phyloP scores from a whole-genome alignment of 441 rosid genomes.

The Erodium chrysanthum region DNA sequence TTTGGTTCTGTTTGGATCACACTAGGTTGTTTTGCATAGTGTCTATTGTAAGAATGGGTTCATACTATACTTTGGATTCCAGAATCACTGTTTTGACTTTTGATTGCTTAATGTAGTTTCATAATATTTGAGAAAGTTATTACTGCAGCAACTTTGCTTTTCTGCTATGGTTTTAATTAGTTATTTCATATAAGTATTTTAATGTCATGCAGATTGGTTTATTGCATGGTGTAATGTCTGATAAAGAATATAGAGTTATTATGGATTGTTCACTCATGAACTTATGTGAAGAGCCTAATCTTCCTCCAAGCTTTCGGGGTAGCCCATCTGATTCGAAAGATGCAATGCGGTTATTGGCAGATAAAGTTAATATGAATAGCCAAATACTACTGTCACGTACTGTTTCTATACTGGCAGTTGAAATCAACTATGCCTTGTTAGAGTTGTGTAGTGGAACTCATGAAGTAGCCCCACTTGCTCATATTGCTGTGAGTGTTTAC shows the following conservation, averaged over 20 bases:
- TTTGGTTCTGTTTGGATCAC: neutral
- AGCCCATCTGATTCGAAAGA: constrained; percentile 61
- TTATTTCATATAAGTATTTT: constrained; percentile 18
- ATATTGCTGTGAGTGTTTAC: constrained; percentile 60
- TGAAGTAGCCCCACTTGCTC: constrained; percentile 85
- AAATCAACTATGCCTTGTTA: constrained; percentile 74
- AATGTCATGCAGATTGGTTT: constrained; percentile 60
- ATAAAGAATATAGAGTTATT: constrained; percentile 85
- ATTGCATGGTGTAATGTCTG: constrained; percentile 79
- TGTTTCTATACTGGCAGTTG: constrained; percentile 81
- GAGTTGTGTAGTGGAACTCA: constrained; percentile 80
- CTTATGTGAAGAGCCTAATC: constrained; percentile 73
- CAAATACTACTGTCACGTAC: constrained; percentile 77
- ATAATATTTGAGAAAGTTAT: neutral
- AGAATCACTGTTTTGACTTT: neutral
- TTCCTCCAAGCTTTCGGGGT: constrained; percentile 92
- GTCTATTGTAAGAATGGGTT: neutral
- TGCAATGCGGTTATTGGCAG: constrained; percentile 70
- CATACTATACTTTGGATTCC: neutral
- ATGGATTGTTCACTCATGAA: constrained; percentile 59
- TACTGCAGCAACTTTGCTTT: neutral
- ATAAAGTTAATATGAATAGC: constrained; percentile 84
- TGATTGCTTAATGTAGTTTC: neutral
- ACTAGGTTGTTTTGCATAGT: neutral
- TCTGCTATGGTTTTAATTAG: neutral